Percentiles rank a stretch among this genome's conserved stretches.
phyloP scores from a whole-genome alignment of 2,329 filamentous ascomycete genomes.

The Hypomyces rosellus region DNA sequence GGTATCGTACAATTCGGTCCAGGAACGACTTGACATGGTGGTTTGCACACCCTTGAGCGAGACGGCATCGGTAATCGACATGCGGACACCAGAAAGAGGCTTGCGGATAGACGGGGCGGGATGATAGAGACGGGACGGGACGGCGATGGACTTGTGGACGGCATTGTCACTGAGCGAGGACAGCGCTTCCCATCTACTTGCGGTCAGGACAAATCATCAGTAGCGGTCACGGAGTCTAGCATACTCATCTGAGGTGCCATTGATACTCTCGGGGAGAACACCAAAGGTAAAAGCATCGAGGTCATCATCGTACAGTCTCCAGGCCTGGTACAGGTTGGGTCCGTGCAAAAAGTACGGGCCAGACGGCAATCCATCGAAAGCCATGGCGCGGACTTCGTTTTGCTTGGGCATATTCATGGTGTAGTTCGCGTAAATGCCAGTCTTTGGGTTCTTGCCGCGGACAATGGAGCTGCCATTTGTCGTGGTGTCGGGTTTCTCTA shows the following conservation, averaged over 20 bases:
- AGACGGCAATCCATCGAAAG: slow-evolving; percentile 26
- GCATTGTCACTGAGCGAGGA: slow-evolving; percentile 21
- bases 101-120: slow-evolving; percentile 20
- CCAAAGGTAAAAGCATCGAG: slow-evolving; percentile 31
- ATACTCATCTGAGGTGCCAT: slow-evolving; percentile 20
- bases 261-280: slow-evolving; percentile 29
- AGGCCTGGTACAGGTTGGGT: slow-evolving; percentile 35
- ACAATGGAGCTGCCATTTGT: slow-evolving; percentile 10
- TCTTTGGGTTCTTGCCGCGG: background rate
- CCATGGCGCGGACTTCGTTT: slow-evolving; percentile 11
- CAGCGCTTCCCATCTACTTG: slow-evolving; percentile 25
- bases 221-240: background rate
- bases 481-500: slow-evolving; percentile 28
- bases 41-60: slow-evolving; percentile 45
- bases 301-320: slow-evolving; percentile 34
- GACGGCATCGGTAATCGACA: slow-evolving; percentile 29
- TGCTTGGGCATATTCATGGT: slow-evolving; percentile 12
- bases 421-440: slow-evolving; percentile 14
- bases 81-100: slow-evolving; percentile 31
- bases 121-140: slow-evolving; percentile 33
- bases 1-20: slow-evolving; percentile 44
- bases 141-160: slow-evolving; percentile 26
- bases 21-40: slow-evolving; percentile 52
- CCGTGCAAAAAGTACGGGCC: slow-evolving; percentile 37
- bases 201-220: background rate